Evolutionary conservation across 2,329 filamentous ascomycete genomes (phyloP).

Genomic region (Ceratocystiopsis brevicomis): DNA sequence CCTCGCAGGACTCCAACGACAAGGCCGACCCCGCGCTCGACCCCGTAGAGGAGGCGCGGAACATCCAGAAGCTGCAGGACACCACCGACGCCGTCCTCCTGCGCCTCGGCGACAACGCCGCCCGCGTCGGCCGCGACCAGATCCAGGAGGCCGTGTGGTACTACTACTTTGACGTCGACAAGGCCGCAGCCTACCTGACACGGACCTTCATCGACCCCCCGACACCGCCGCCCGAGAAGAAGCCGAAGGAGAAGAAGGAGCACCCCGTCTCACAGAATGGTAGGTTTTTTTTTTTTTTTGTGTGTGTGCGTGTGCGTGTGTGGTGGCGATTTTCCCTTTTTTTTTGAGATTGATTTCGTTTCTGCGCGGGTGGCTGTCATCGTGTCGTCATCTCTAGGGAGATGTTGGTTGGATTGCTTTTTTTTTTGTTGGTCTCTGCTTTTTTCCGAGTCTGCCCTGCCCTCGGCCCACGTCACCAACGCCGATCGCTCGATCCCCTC

Average conservation of each 20-base stretch:
- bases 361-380: no score
- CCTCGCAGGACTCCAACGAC: no score
- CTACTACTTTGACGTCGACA: constrained; percentile 85
- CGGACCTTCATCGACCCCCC: constrained; percentile 34
- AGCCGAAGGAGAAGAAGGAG: constrained; percentile 8
- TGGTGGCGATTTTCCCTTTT: not conserved
- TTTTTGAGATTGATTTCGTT: not conserved
- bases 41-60: constrained; percentile 20
- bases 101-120: constrained; percentile 40
- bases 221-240: constrained; percentile 19
- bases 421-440: not conserved
- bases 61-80: constrained; percentile 21
- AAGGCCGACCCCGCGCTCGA: constrained; percentile 23
- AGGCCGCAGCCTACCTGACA: constrained; percentile 62
- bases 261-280: constrained; percentile 5
- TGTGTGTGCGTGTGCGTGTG: not conserved
- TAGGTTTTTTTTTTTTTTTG: constrained; percentile 2
- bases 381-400: no score
- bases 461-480: not conserved
- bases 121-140: constrained; percentile 39
- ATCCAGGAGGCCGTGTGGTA: constrained; percentile 88
- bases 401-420: no score
- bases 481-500: not conserved
- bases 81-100: constrained; percentile 48
- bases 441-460: not conserved